Evolutionary conservation across 2,329 filamentous ascomycete genomes (phyloP).

Genomic region (Fusarium odoratissimum): DNA sequence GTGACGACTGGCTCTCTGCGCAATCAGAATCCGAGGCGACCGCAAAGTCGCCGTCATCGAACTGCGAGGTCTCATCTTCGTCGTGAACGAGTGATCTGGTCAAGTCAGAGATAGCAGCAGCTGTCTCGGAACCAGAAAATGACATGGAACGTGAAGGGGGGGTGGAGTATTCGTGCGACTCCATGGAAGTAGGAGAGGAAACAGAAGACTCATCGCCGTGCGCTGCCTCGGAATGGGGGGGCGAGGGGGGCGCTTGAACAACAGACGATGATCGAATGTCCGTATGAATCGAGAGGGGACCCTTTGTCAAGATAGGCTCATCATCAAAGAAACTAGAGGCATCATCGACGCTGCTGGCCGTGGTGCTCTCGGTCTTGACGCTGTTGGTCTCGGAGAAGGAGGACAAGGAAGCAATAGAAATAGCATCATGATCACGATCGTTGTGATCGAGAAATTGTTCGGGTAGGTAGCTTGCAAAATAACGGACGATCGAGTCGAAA

Average conservation of each 20-base stretch:
- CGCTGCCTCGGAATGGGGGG: slow-evolving; percentile 64
- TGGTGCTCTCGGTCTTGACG: slow-evolving; percentile 52
- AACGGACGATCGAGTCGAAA: slow-evolving; percentile 69
- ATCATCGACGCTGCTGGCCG: slow-evolving; percentile 55
- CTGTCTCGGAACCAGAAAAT: slow-evolving; percentile 63
- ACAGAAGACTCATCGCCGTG: slow-evolving; percentile 57
- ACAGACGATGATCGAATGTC: slow-evolving; percentile 37
- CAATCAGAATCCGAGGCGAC: slow-evolving; percentile 60
- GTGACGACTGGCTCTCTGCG: slow-evolving; percentile 53
- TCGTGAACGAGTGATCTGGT: slow-evolving; percentile 48
- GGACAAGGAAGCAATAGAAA: slow-evolving; percentile 51
- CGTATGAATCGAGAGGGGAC: slow-evolving; percentile 52
- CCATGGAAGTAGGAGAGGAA: slow-evolving; percentile 51
- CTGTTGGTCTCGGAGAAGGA: slow-evolving; percentile 54
- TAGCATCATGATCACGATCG: slow-evolving; percentile 46
- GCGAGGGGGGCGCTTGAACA: slow-evolving; percentile 47
- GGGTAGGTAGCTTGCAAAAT: slow-evolving; percentile 69
- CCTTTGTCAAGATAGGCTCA: slow-evolving; percentile 57
- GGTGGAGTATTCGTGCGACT: slow-evolving; percentile 49
- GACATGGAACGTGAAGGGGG: slow-evolving; percentile 62
- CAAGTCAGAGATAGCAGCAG: slow-evolving; percentile 50
- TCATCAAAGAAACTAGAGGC: slow-evolving; percentile 58
- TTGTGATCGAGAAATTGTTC: slow-evolving; percentile 59
- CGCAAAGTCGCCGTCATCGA: slow-evolving; percentile 58
- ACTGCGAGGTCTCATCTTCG: slow-evolving; percentile 59